A percentile compares a stretch with the other conserved stretches of the same genome.
phyloP scores from a whole-genome alignment of 2,329 filamentous ascomycete species.

The Cladophialophora chaetospira region DNA sequence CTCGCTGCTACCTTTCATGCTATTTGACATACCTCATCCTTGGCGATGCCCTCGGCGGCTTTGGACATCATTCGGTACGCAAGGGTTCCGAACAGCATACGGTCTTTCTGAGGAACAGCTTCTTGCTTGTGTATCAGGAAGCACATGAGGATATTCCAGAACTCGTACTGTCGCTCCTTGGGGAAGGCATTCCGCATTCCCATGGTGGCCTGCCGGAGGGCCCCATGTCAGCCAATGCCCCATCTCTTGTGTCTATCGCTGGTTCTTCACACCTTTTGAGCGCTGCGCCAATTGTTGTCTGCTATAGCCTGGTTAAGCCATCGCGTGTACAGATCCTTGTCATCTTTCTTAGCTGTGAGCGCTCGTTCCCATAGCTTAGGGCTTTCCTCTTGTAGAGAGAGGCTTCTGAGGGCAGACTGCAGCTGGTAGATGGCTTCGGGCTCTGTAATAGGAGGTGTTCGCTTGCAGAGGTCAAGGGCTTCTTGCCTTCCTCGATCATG shows the following conservation, averaged over 20 bases:
- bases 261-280: conserved; percentile 48
- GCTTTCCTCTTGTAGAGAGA: conserved; percentile 40
- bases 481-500: conserved; percentile 47
- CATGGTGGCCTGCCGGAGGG: conserved; percentile 48
- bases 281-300: conserved; percentile 48
- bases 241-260: conserved; percentile 17
- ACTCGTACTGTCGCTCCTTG: conserved; percentile 50
- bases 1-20: not conserved
- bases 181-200: conserved; percentile 53
- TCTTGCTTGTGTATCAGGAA: conserved; percentile 44
- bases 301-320: conserved; percentile 50
- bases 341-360: conserved; percentile 46
- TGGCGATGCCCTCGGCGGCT: conserved; percentile 47
- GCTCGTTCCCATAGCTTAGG: conserved; percentile 50
- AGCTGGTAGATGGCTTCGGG: conserved; percentile 49
- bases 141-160: conserved; percentile 53
- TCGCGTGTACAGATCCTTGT: conserved; percentile 46
- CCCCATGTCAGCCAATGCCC: conserved; percentile 31
- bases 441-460: conserved; percentile 47
- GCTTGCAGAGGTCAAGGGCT: conserved; percentile 46
- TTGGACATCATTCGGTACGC: conserved; percentile 54
- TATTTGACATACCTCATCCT: conserved; percentile 43
- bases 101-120: conserved; percentile 44
- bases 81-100: conserved; percentile 52
- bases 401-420: conserved; percentile 42